Conservation (phyloP, 2,329 filamentous ascomycete genomes). For the Biscogniauxia sp. region DNA sequence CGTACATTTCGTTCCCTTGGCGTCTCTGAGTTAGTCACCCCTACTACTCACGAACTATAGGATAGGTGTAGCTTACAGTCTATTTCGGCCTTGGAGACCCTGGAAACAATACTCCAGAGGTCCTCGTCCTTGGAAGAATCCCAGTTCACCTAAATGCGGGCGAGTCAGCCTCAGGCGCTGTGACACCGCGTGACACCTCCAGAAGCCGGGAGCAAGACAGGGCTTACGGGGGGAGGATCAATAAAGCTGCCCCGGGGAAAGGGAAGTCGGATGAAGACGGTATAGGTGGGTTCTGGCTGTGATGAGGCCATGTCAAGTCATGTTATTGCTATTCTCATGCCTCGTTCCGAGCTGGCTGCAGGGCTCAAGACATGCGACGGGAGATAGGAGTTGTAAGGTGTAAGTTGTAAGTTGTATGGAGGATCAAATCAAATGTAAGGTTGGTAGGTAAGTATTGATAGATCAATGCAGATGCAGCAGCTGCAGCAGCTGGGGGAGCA, state of each 20-base stretch:
- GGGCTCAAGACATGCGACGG: conserved; percentile 8
- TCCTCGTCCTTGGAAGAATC: conserved; percentile 80
- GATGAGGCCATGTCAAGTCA: conserved; percentile 26
- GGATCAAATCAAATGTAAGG: too few species aligned
- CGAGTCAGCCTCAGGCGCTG: background rate
- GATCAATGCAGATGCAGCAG: conserved; percentile 7
- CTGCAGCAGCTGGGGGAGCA: conserved; percentile 3
- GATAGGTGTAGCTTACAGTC: conserved; percentile 62
- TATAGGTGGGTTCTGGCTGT: conserved; percentile 57
- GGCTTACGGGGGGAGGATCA: conserved; percentile 77
- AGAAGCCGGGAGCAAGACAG: conserved; percentile 11
- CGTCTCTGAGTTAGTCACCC: conserved; percentile 9
- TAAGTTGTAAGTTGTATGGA: too few species aligned
- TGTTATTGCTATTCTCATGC: conserved; percentile 12
- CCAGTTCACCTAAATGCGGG: conserved; percentile 71
- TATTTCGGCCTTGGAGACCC: conserved; percentile 76
- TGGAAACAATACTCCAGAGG: conserved; percentile 87
- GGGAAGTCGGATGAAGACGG: conserved; percentile 85
- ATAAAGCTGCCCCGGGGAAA: conserved; percentile 84
- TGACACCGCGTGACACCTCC: background rate
- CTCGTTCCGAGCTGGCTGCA: conserved; percentile 6
- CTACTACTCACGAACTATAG: conserved; percentile 2
- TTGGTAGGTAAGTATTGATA: too few species aligned
- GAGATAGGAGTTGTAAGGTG: background rate
- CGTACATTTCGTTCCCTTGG: conserved; percentile 74